Evolutionary conservation across 75 land plant species (phyloP), one percentile per base, ranked within the genome.

Genomic region (Pinus albicaulis): DNA sequence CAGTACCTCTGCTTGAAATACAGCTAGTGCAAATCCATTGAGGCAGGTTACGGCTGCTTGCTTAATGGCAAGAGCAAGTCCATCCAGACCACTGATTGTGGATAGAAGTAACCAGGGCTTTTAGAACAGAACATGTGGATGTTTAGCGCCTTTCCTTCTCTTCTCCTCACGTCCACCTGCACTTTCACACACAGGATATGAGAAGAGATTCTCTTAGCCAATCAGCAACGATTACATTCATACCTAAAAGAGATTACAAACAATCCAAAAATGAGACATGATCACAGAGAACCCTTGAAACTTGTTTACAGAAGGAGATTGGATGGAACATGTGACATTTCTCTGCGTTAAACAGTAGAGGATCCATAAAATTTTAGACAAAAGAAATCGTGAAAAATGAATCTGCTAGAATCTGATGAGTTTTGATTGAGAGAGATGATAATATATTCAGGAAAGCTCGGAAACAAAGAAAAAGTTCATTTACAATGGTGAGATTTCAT

Each of bases 211-310:
- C 28, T 28, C 28, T 28, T 28, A 28, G 28, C 28, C 28, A 28
- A 28, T 28, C 28, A 28, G 28, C 28, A 28, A 28, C 28, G 28
- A 28, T 28, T 28, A 28, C 28, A 28, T 28, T 28, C 28, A 28
- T 28, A 28, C 28, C 28, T 28, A 28, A 28, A 28, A 28, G 28
- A 28, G 28, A 28, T 28, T 28, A 28, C 28, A 28, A 28, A 28
- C 1, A 44, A 79, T 79, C 38, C 77, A 77, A 75, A 59, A 74
- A 77, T 78, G 80, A 56, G 77, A 82, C 63, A 59, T 75, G 56
- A 83, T 75, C 41, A 82, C 74, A 59, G 84, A 83, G 59, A 83
- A 80, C 73, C 70, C 65, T 28, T 80, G 83, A 68, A 80, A 74
- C 63, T 83, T 71, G 31, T 59, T 57, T 15, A 59, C 78, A 61